Percentiles rank a stretch among this genome's conserved stretches.
phyloP scores from a whole-genome alignment of 306 rosid species.

The Delonix regia region DNA sequence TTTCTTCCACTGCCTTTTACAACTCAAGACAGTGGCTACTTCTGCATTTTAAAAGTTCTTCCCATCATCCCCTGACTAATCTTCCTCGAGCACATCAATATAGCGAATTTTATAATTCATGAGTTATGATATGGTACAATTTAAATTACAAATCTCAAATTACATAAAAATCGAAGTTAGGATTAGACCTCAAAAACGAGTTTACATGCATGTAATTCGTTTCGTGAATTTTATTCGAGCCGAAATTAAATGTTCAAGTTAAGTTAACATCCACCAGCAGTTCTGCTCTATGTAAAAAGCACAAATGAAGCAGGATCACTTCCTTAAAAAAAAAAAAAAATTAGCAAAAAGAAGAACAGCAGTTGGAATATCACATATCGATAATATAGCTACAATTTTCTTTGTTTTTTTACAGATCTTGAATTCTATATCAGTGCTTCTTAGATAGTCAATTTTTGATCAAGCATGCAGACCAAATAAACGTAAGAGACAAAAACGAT shows the following conservation, averaged over 20 bases:
- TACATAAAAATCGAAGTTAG: not conserved
- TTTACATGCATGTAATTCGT: not conserved
- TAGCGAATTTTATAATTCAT: not conserved
- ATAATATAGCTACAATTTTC: not conserved
- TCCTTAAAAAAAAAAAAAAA: not conserved
- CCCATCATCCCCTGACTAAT: not conserved
- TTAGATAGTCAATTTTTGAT: not conserved
- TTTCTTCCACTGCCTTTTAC: not conserved
- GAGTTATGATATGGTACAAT: no score
- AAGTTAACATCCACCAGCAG: not conserved
- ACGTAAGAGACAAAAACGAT: not conserved
- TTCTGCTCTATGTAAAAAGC: not conserved
- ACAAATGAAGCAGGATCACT: not conserved
- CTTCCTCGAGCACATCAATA: no score
- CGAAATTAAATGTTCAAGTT: not conserved
- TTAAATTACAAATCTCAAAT: not conserved
- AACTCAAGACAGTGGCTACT: not conserved
- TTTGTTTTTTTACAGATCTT: not conserved
- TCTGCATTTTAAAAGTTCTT: not conserved
- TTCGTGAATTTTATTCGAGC: not conserved
- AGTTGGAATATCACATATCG: not conserved
- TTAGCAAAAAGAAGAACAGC: not conserved
- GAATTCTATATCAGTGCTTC: no score
- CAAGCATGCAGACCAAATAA: not conserved
- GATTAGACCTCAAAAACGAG: not conserved